Conservation (phyloP, 2,329 filamentous ascomycete species). For the Colletotrichum destructivum region DNA sequence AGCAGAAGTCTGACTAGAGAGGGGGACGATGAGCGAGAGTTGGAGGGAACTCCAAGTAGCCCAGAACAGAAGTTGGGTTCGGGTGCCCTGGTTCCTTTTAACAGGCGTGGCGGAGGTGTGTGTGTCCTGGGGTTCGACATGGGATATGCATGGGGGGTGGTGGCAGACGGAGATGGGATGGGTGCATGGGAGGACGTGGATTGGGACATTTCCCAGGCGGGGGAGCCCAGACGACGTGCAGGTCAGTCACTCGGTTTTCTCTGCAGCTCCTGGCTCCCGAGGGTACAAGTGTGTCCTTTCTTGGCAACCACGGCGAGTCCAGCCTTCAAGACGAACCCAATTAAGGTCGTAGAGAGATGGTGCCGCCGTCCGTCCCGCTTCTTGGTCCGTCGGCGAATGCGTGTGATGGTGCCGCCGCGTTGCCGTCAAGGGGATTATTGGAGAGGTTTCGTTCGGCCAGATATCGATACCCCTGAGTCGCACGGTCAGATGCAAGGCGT, state of each 20-base stretch:
- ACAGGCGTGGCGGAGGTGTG: conserved; percentile 35
- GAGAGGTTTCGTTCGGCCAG: conserved; percentile 1
- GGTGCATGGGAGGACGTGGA: conserved; percentile 32
- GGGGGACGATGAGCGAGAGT: conserved; percentile 27
- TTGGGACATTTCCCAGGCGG: conserved; percentile 17
- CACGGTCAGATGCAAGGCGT: conserved; percentile 19
- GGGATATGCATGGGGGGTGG: conserved; percentile 30
- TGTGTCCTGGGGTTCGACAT: conserved; percentile 38
- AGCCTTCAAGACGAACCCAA: conserved; percentile 18
- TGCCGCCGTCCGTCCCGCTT: conserved; percentile 24
- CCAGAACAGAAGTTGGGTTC: conserved; percentile 36
- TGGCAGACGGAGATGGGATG: conserved; percentile 34
- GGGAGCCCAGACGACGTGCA: conserved; percentile 30
- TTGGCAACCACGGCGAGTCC: conserved; percentile 25
- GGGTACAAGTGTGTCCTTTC: conserved; percentile 15
- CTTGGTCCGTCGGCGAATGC: conserved; percentile 16
- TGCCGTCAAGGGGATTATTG: conserved; percentile 14
- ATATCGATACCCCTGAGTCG: conserved; percentile 27
- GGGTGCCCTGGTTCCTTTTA: conserved; percentile 41
- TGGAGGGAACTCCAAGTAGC: conserved; percentile 21
- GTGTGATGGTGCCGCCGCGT: conserved; percentile 20
- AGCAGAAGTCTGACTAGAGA: background rate
- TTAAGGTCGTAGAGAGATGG: conserved; percentile 18
- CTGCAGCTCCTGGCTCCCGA: conserved; percentile 33
- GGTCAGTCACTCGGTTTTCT: conserved; percentile 27